phyloP scores from a whole-genome alignment of 257 asterid genomes.

The Prunella vulgaris region DNA sequence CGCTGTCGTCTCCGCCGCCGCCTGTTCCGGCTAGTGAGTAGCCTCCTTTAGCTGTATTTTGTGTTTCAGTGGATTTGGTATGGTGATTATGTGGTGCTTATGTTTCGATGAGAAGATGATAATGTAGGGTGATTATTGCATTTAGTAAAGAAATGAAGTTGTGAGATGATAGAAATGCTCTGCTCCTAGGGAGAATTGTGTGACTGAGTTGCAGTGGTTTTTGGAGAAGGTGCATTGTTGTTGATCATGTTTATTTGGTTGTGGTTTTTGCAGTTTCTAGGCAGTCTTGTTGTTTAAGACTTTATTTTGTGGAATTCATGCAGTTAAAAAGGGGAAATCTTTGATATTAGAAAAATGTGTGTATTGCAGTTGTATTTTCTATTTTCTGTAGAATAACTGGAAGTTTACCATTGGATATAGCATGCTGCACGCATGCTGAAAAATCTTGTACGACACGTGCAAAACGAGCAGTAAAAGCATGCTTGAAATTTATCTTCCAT shows the following conservation, averaged over 20 bases:
- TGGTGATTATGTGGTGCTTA: neutral
- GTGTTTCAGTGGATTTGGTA: slow-evolving; percentile 7
- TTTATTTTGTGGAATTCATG: slow-evolving; percentile 1
- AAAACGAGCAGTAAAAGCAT: neutral
- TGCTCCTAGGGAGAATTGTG: neutral
- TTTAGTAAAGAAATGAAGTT: neutral
- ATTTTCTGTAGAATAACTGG: neutral
- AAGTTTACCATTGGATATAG: neutral
- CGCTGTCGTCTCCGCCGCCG: slow-evolving; percentile 38
- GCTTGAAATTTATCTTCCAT: neutral
- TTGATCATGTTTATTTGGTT: neutral
- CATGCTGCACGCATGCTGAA: too few species aligned
- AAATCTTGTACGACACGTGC: too few species aligned
- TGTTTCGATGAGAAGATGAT: neutral
- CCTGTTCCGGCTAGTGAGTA: slow-evolving; percentile 58
- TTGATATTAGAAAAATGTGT: neutral
- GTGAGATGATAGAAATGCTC: slow-evolving; percentile 6
- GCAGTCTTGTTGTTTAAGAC: neutral
- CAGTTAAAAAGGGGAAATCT: neutral
- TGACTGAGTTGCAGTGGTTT: slow-evolving; percentile 12
- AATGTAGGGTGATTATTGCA: slow-evolving; percentile 5
- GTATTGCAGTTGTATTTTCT: neutral
- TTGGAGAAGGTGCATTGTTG: slow-evolving; percentile 6
- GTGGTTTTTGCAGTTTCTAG: neutral
- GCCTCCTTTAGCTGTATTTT: slow-evolving; percentile 21